A percentile compares a stretch with the other conserved stretches of the same genome.
These are phyloP conservation scores for Soucietia sequanensis DNA, from an alignment of 805 yeast genomes.

Conservation along the genomic window DNA sequence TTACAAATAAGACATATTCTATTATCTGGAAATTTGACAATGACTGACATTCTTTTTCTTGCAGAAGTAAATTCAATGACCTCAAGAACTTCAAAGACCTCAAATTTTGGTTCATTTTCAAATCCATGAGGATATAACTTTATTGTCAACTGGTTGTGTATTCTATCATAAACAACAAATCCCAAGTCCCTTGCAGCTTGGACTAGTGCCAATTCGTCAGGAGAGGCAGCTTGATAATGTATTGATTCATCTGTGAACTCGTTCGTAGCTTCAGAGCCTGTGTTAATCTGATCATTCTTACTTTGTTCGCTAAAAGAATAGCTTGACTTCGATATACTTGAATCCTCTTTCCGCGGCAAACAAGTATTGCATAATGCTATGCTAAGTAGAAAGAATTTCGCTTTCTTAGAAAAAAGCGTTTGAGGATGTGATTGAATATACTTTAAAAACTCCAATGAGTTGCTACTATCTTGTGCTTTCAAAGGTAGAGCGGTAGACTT, in stretches of 20 bases:
- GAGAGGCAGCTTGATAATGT: conserved; percentile 91
- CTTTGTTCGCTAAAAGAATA: conserved; percentile 19
- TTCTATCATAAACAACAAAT: conserved; percentile 72
- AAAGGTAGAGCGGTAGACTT: conserved; percentile 48
- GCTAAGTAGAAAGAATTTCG: conserved; percentile 74
- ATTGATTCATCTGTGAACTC: conserved; percentile 44
- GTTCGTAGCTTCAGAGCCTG: conserved; percentile 9
- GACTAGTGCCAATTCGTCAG: conserved; percentile 92
- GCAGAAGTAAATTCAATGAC: conserved; percentile 81
- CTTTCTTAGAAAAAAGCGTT: conserved; percentile 65
- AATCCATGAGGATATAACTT: conserved; percentile 85
- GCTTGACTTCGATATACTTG: conserved; percentile 1
- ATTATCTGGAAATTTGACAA: conserved; percentile 73
- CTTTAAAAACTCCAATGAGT: conserved; percentile 62
- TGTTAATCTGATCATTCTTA: conserved; percentile 5
- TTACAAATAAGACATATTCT: conserved; percentile 79
- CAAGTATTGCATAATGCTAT: conserved; percentile 90
- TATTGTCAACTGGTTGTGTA: conserved; percentile 56
- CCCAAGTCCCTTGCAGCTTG: conserved; percentile 96
- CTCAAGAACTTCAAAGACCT: conserved; percentile 73
- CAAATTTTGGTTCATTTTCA: conserved; percentile 59
- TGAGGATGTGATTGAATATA: conserved; percentile 74
- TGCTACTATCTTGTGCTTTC: conserved; percentile 39
- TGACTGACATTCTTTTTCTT: conserved; percentile 92
- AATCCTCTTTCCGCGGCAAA: conserved; percentile 55